Percentiles rank a stretch among this genome's conserved stretches.
Evolutionary conservation across 1,284 basidiomycete species (phyloP).

Genomic region (Marasmius tenuissimus): DNA sequence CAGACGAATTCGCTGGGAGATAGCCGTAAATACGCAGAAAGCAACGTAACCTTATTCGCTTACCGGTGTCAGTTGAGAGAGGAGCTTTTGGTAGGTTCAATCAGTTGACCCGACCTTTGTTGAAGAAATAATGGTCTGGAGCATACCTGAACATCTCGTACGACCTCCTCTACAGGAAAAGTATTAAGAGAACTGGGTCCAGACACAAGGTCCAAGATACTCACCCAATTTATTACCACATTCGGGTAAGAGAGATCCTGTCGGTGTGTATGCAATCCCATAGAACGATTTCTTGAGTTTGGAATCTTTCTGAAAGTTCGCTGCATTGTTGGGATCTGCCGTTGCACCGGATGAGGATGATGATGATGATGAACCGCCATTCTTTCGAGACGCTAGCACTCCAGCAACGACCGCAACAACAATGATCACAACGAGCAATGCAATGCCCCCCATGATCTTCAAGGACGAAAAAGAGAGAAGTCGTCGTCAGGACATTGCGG

Average conservation of each 20-base stretch:
- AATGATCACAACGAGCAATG: constrained; percentile 26
- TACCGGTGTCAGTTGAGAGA: constrained; percentile 57
- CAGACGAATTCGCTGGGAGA: constrained; percentile 45
- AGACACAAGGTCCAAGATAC: constrained; percentile 16
- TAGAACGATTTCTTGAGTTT: constrained; percentile 65
- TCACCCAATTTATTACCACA: constrained; percentile 49
- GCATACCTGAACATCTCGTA: constrained; percentile 8
- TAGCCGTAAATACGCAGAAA: background rate
- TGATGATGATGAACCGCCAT: constrained; percentile 5
- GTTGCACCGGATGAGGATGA: constrained; percentile 4
- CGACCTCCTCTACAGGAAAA: constrained; percentile 1
- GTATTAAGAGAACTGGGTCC: background rate
- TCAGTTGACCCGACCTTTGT: constrained; percentile 10
- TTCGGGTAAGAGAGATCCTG: constrained; percentile 48
- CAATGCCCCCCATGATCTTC: constrained; percentile 32
- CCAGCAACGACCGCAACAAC: constrained; percentile 28
- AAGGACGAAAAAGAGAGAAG: background rate
- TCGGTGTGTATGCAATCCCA: constrained; percentile 70
- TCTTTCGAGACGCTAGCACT: constrained; percentile 32
- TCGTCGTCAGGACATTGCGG: constrained; percentile 6
- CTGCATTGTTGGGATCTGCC: constrained; percentile 56
- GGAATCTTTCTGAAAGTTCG: constrained; percentile 61
- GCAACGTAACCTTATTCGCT: constrained; percentile 12
- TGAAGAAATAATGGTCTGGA: background rate
- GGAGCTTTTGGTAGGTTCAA: constrained; percentile 48